A percentile compares a stretch with the other conserved stretches of the same genome.
These are phyloP conservation scores for Xylariales sp. DNA, from an alignment of 2,329 filamentous ascomycete genomes.

Conservation along the genomic window DNA sequence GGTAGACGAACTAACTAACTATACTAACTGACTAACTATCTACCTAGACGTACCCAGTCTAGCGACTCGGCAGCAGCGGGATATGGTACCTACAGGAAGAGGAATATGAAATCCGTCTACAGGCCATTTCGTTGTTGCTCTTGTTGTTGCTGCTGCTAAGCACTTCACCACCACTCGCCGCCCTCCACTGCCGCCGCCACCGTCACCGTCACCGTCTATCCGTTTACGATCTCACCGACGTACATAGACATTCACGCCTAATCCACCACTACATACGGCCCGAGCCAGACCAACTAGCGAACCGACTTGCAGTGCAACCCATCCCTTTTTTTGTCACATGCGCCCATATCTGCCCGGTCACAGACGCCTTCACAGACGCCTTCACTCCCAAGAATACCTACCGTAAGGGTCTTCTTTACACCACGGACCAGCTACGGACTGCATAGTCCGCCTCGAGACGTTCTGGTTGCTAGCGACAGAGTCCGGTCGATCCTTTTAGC, in stretches of 20 bases:
- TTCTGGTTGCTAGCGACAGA: constrained; percentile 26
- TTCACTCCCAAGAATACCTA: neutral
- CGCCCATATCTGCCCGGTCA: constrained; percentile 13
- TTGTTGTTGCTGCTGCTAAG: neutral
- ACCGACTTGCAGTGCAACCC: constrained; percentile 1
- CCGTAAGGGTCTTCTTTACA: neutral
- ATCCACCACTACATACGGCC: neutral
- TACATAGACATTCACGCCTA: constrained; percentile 7
- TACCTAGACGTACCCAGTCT: neutral
- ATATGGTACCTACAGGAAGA: neutral
- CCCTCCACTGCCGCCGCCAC: neutral
- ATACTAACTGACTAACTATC: neutral
- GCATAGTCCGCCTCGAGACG: neutral
- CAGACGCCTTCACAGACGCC: neutral
- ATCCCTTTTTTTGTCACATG: constrained; percentile 25
- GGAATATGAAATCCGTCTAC: constrained; percentile 8
- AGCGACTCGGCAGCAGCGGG: neutral
- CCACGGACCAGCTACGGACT: neutral
- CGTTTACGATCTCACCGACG: constrained; percentile 11
- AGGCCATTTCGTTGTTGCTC: constrained; percentile 1
- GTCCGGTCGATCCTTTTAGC: constrained; percentile 21
- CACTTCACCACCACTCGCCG: neutral
- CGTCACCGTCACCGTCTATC: constrained; percentile 9
- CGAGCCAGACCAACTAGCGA: constrained; percentile 24
- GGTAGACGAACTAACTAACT: neutral